Evolutionary conservation across 2,329 filamentous ascomycete genomes (phyloP).

Genomic region (Pyrenophora seminiperda): DNA sequence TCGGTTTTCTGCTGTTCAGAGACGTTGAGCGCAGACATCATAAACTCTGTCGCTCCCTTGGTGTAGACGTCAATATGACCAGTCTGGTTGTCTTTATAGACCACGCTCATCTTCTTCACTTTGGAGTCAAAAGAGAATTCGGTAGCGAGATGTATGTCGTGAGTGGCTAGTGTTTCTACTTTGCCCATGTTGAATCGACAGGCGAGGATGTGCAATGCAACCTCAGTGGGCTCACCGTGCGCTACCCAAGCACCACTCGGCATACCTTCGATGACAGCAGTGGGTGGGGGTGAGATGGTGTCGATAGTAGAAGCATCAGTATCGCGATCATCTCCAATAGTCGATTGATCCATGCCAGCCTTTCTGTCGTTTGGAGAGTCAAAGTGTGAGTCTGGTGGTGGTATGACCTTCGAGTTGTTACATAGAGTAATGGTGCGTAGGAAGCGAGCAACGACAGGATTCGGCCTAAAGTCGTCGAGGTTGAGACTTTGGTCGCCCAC

Average conservation of each 20-base stretch:
- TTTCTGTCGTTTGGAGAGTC: slow-evolving; percentile 59
- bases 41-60: slow-evolving; percentile 48
- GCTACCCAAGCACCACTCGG: slow-evolving; percentile 40
- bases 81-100: slow-evolving; percentile 41
- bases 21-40: slow-evolving; percentile 40
- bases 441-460: slow-evolving; percentile 34
- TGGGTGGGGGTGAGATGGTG: slow-evolving; percentile 38
- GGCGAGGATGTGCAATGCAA: slow-evolving; percentile 49
- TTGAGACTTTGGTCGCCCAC: slow-evolving; percentile 37
- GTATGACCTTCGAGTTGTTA: slow-evolving; percentile 47
- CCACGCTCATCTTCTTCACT: slow-evolving; percentile 49
- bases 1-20: slow-evolving; percentile 35
- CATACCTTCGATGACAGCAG: slow-evolving; percentile 27
- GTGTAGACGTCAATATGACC: slow-evolving; percentile 44
- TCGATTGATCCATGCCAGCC: slow-evolving; percentile 45
- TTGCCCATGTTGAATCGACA: slow-evolving; percentile 47
- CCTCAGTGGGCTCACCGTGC: slow-evolving; percentile 47
- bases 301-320: slow-evolving; percentile 41
- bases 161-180: slow-evolving; percentile 32
- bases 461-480: slow-evolving; percentile 30
- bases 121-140: slow-evolving; percentile 50
- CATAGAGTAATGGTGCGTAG: slow-evolving; percentile 48
- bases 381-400: slow-evolving; percentile 32
- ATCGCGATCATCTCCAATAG: slow-evolving; percentile 37
- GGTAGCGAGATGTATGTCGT: slow-evolving; percentile 40